phyloP scores from a whole-genome alignment of 345 rosid genomes.

The Populus alba region DNA sequence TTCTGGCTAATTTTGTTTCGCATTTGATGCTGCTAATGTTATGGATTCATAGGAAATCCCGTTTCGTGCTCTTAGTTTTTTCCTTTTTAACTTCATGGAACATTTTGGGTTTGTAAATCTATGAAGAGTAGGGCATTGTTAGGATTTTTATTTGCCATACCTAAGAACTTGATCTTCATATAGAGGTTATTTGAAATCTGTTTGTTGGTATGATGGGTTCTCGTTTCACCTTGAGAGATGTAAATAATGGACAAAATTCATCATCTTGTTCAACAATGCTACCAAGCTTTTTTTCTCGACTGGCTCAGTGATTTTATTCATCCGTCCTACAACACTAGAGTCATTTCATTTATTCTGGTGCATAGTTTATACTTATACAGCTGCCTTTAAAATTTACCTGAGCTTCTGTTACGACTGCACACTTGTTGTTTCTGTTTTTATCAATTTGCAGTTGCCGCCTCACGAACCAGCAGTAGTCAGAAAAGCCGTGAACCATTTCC shows the following conservation, averaged over 20 bases:
- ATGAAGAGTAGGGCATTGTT: not conserved
- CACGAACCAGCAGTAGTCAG: constrained; percentile 85
- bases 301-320: too few species aligned
- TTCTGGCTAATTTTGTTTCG: constrained; percentile 1
- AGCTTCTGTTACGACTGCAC: not conserved
- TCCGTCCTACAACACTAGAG: too few species aligned
- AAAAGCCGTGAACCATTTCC: constrained; percentile 89
- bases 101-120: not conserved
- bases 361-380: not conserved
- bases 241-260: too few species aligned
- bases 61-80: not conserved
- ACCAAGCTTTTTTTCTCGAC: too few species aligned
- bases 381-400: not conserved
- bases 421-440: not conserved
- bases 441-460: constrained; percentile 71
- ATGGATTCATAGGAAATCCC: not conserved
- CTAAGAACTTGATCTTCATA: too few species aligned
- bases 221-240: too few species aligned
- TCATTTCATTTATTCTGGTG: too few species aligned
- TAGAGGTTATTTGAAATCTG: too few species aligned
- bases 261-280: too few species aligned
- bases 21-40: not conserved
- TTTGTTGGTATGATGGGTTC: too few species aligned
- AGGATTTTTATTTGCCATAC: too few species aligned
- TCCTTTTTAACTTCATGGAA: not conserved